Conservation (phyloP, 1,284 basidiomycete genomes). For the Ganoderma sp. region DNA sequence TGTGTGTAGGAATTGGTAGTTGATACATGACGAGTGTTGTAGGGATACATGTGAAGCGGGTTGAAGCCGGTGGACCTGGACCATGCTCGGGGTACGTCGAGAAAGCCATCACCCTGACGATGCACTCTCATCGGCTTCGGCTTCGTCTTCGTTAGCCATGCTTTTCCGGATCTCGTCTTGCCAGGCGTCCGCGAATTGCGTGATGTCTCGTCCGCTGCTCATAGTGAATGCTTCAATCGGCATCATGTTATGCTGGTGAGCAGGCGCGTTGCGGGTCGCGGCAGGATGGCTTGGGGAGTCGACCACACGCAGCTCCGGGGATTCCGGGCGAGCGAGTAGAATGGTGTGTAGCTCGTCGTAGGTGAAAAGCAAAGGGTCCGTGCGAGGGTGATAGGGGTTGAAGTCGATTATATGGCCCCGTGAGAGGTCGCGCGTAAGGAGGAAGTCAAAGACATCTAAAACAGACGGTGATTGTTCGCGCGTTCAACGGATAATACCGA, state of each 20-base stretch:
- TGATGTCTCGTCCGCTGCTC: slow-evolving; percentile 74
- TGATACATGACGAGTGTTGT: slow-evolving; percentile 6
- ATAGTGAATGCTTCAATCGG: slow-evolving; percentile 87
- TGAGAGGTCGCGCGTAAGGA: slow-evolving; percentile 81
- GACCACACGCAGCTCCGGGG: slow-evolving; percentile 70
- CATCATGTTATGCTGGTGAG: slow-evolving; percentile 89
- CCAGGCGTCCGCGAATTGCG: slow-evolving; percentile 77
- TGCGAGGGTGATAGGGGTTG: slow-evolving; percentile 85
- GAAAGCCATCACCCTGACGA: background rate
- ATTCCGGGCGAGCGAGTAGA: slow-evolving; percentile 31
- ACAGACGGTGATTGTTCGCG: slow-evolving; percentile 1
- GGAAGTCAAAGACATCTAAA: slow-evolving; percentile 85
- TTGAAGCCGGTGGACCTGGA: background rate
- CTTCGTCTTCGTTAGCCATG: slow-evolving; percentile 44
- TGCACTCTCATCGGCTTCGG: slow-evolving; percentile 16
- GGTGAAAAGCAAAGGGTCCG: slow-evolving; percentile 86
- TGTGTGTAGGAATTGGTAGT: background rate
- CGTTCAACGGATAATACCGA: background rate
- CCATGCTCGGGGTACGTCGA: background rate
- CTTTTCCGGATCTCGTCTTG: slow-evolving; percentile 54
- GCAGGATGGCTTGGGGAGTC: slow-evolving; percentile 74
- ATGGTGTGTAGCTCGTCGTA: slow-evolving; percentile 77
- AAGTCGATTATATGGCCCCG: slow-evolving; percentile 88
- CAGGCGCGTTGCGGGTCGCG: slow-evolving; percentile 69
- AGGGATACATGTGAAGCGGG: background rate